Percentiles rank a stretch among this genome's conserved stretches.
These are phyloP conservation scores for Copromyces sp. DNA, from an alignment of 495 filamentous ascomycete genomes.

Conservation along the genomic window DNA sequence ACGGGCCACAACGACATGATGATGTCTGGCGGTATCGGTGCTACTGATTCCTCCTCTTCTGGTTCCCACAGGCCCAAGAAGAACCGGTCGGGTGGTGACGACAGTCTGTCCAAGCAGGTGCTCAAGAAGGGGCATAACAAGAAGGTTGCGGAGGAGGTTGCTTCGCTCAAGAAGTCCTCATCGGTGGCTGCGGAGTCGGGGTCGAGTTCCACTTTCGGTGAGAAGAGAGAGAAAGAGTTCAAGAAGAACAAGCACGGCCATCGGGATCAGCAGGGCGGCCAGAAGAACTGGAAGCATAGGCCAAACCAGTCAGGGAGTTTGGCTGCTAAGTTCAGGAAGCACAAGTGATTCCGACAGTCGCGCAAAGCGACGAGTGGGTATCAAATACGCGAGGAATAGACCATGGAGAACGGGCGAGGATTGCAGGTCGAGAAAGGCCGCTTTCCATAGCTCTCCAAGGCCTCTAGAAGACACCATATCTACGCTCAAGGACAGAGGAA, in stretches of 20 bases:
- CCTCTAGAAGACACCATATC: not conserved
- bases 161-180: not conserved
- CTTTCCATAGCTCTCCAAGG: not conserved
- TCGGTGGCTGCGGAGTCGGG: not conserved
- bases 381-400: not conserved
- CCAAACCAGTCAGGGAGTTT: not conserved
- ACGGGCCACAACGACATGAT: not conserved
- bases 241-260: not conserved
- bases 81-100: not conserved
- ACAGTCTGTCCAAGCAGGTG: conserved; percentile 4
- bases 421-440: not conserved
- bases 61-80: not conserved
- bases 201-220: not conserved
- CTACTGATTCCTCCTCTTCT: not conserved
- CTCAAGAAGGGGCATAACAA: conserved; percentile 10
- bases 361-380: not conserved
- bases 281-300: not conserved
- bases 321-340: not conserved
- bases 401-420: not conserved
- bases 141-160: conserved; percentile 2
- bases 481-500: not conserved
- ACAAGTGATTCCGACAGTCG: not conserved
- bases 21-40: conserved; percentile 14
- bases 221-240: not conserved
- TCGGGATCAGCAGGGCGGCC: not conserved